Percentiles rank a stretch among this genome's conserved stretches.
These are phyloP conservation scores for Lolium rigidum DNA, from an alignment of 176 grass and related monocot genomes.

Conservation along the genomic window DNA sequence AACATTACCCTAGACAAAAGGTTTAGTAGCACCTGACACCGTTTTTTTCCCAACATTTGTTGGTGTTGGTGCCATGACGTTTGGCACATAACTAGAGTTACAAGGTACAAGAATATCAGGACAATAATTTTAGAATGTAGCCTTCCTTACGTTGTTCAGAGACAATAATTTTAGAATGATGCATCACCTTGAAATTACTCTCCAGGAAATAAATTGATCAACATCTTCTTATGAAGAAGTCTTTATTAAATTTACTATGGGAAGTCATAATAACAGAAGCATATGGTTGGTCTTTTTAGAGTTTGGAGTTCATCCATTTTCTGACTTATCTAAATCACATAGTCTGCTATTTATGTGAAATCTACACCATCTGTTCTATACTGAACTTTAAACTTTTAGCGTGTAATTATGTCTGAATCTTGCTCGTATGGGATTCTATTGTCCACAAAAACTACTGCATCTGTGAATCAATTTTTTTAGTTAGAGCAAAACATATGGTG, in stretches of 20 bases:
- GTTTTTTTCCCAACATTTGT: too few species aligned
- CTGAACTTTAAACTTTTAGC: background rate
- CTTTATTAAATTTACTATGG: constrained; percentile 1
- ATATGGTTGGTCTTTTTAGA: background rate
- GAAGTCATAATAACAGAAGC: background rate
- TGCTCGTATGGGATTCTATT: background rate
- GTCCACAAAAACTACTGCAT: constrained; percentile 19
- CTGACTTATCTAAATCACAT: constrained; percentile 16
- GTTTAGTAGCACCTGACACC: background rate
- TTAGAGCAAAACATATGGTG: background rate
- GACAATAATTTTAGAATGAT: background rate
- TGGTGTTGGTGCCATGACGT: background rate
- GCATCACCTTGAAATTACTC: background rate
- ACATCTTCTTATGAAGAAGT: background rate
- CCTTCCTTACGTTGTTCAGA: background rate
- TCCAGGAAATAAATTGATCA: background rate
- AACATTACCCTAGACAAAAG: background rate
- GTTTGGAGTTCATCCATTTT: constrained; percentile 2
- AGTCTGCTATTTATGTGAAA: background rate
- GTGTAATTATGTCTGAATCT: background rate
- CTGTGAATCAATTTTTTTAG: background rate
- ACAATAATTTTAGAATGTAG: background rate
- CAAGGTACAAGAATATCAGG: background rate
- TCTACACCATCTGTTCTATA: background rate
- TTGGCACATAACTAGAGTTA: background rate